Evolutionary conservation across 176 grass and related monocot species (phyloP), one percentile per base, ranked within the genome.

Genomic region (Eleusine indica): DNA sequence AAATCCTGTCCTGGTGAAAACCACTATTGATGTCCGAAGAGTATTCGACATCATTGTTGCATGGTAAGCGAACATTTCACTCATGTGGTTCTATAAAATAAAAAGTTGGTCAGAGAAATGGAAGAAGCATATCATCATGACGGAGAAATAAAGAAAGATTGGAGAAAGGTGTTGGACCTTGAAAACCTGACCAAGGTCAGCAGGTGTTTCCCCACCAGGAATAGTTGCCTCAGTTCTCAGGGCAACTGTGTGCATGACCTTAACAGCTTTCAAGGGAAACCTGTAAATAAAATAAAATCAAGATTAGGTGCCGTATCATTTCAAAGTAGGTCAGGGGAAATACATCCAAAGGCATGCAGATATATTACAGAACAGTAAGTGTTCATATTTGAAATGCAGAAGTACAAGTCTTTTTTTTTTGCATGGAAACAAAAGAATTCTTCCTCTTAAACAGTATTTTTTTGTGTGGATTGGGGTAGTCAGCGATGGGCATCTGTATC

Each of bases 21-120:
- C 96, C 41, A 99, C 91, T 69, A 99, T 96, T 80, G 96, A 96
- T 22, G 93, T 99, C 63, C 78, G 80, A 83, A 99, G 96, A 79
- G 88, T 99, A 71, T 99, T 99, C 30, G 96, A 92, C 93, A 99
- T 99, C 89, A 99, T 99, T 56, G 96, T 96, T 76, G 96, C 94
- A 90, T 99, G 96, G 82, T 94, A 99, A 0, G 91, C 96, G 11
- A 99, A 99, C 93, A 99, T 99, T 88, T 99, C 93, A 11, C 96
- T 99, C 91, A 92, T 99, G 78, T 96, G 91, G 75, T 87, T 96
- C 96, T 99, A 79, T 60, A 89, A 29, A 80, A 29, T 32, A 8
- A 64, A 35, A 60, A 4, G 29, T 61, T 61, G 40, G 72, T 76
- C 43, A 78, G 80, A 81, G 10, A 77, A 60, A 78, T 29, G 7